Percentiles rank a stretch among this genome's conserved stretches.
These are phyloP conservation scores for Agrocybe pediades DNA, from an alignment of 768 basidiomycete genomes.

Conservation along the genomic window DNA sequence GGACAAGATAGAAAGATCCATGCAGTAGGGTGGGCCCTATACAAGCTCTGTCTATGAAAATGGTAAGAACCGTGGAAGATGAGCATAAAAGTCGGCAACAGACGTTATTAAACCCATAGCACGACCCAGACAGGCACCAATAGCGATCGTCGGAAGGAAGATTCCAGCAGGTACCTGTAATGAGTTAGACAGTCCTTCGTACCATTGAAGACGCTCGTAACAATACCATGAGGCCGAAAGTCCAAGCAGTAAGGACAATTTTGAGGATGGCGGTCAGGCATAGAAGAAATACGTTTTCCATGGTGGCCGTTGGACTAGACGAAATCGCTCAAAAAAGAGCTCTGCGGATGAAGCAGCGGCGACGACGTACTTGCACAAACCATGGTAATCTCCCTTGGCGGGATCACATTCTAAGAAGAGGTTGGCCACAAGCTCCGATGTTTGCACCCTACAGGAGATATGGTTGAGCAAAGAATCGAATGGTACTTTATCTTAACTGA, in stretches of 20 bases:
- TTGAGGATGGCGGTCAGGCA: slow-evolving; percentile 64
- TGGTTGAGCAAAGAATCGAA: slow-evolving; percentile 5
- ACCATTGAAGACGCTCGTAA: neutral
- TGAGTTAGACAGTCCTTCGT: neutral
- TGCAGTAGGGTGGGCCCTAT: slow-evolving; percentile 64
- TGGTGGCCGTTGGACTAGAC: slow-evolving; percentile 60
- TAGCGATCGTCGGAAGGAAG: slow-evolving; percentile 74
- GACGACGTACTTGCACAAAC: slow-evolving; percentile 73
- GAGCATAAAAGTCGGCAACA: slow-evolving; percentile 16
- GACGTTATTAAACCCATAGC: slow-evolving; percentile 71
- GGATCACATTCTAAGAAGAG: slow-evolving; percentile 84
- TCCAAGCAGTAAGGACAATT: slow-evolving; percentile 68
- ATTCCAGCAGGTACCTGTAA: slow-evolving; percentile 74
- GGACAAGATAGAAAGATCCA: slow-evolving; percentile 76
- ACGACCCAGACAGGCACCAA: slow-evolving; percentile 73
- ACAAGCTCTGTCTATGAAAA: slow-evolving; percentile 57
- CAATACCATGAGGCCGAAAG: slow-evolving; percentile 78
- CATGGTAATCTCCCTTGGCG: slow-evolving; percentile 65
- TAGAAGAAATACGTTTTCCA: slow-evolving; percentile 69
- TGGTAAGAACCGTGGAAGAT: slow-evolving; percentile 4
- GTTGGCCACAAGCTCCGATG: slow-evolving; percentile 81
- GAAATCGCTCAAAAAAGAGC: neutral
- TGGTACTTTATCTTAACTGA: slow-evolving; percentile 13
- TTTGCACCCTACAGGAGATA: slow-evolving; percentile 51
- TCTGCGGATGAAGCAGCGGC: neutral